Conservation (phyloP, 768 basidiomycete species). For the Paxillus involutus region DNA sequence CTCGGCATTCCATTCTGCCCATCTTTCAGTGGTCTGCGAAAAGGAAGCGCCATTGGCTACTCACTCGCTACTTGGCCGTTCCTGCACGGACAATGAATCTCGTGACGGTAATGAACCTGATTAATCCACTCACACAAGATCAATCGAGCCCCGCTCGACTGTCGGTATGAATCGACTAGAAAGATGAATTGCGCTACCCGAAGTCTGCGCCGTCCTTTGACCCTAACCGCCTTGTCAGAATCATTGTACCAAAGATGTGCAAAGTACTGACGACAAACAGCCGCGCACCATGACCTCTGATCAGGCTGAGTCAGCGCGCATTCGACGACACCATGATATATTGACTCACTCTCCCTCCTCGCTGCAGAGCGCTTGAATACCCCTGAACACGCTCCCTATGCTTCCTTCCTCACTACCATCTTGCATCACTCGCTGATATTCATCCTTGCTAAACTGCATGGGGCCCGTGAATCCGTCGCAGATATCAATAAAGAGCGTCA, state of each 20-base stretch:
- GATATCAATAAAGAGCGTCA: conserved; percentile 1
- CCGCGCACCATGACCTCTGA: conserved; percentile 52
- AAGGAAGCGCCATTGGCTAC: conserved; percentile 14
- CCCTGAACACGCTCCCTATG: conserved; percentile 68
- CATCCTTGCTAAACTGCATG: conserved; percentile 66
- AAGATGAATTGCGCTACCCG: conserved; percentile 65
- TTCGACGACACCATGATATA: not conserved
- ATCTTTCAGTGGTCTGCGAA: not conserved
- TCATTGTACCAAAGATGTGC: not conserved
- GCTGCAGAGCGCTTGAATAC: conserved; percentile 66
- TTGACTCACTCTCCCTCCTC: conserved; percentile 70
- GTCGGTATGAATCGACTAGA: conserved; percentile 91
- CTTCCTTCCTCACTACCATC: conserved; percentile 57
- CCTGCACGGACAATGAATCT: conserved; percentile 35
- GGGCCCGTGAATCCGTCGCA: not conserved
- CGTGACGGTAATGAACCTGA: not conserved
- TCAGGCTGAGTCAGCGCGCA: conserved; percentile 33
- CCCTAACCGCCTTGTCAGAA: conserved; percentile 47
- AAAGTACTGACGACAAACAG: conserved; percentile 69
- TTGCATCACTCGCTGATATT: conserved; percentile 65
- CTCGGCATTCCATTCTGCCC: conserved; percentile 85
- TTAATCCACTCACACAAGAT: conserved; percentile 61
- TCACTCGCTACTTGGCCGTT: conserved; percentile 81
- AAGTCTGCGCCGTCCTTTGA: conserved; percentile 88
- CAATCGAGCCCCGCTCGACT: conserved; percentile 90